Evolutionary conservation across 2,329 filamentous ascomycete species (phyloP), one percentile per base, ranked within the genome.

Genomic region (Fusarium albidum): DNA sequence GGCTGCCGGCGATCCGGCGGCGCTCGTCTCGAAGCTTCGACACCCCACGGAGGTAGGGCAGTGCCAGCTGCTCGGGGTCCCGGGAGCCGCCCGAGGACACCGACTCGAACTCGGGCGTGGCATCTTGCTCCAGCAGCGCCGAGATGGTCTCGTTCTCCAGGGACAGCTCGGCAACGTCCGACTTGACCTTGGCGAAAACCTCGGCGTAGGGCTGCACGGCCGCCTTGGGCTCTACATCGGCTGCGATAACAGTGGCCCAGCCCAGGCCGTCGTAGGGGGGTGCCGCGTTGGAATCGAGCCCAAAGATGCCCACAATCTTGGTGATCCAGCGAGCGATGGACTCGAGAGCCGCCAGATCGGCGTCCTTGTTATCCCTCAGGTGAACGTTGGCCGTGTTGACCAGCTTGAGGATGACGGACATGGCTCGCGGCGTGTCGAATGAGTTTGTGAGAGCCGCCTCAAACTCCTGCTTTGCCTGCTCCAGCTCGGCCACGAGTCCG

Each of bases 391-490:
- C 89, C 34, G 89, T 85, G 40, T 87, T 89, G 57, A 97, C 88
- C 18, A 97, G 77, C 49, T 91, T 86, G 3, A 87, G 85, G 39
- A 97, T 88, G n/a, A 86, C 77, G 41, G 84, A 82, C 89, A 97
- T 92, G 6, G 88, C 91, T 43, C 80, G 78, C 2, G 90, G 86
- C 0, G 93, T 97, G 73, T 97, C 89, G 71, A 97, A 96, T 0
- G 92, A 96, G 74, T 96, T 92, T 63, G 82, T 82, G 13, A 97
- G 79, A 2, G 89, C 88, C 2, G 72, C 68, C 28, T 83, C 73
- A 26, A 84, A 70, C 18, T 85, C 83, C 33, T 74, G 74, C 72
- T 86, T 79, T 9, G 83, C 81, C 52, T 83, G 78, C 43, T 82
- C 76, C 6, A 82, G 69, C 52, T 80, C 78, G 2, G 70, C 73